phyloP scores from a whole-genome alignment of 176 grass and related monocot genomes.

The Eragrostis nindensis region DNA sequence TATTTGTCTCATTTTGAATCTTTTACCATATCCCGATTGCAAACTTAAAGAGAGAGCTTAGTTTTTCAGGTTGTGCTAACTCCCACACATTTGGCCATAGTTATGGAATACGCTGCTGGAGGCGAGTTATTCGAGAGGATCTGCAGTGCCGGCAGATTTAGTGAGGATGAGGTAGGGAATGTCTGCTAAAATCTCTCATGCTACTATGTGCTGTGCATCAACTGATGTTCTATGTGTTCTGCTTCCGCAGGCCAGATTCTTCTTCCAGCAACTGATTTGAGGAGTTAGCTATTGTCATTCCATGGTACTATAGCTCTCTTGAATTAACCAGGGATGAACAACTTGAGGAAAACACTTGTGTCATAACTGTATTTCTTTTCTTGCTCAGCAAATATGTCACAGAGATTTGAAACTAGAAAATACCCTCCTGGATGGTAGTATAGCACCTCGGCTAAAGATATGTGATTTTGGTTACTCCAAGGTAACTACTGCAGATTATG shows the following conservation, averaged over 20 bases:
- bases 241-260: constrained; percentile 77
- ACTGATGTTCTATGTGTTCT: constrained; percentile 32
- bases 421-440: constrained; percentile 91
- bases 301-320: constrained; percentile 64
- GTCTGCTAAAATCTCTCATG: constrained; percentile 6
- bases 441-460: constrained; percentile 90
- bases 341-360: not conserved
- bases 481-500: constrained; percentile 41
- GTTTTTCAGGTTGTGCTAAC: constrained; percentile 93
- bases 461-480: constrained; percentile 99
- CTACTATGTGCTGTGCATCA: constrained; percentile 7
- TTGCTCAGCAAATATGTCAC: constrained; percentile 91
- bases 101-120: constrained; percentile 99
- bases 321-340: not conserved
- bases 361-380: constrained; percentile 29
- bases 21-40: constrained; percentile 10
- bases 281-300: constrained; percentile 99
- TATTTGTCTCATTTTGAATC: constrained; percentile 34
- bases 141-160: constrained; percentile 89
- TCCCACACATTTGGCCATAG: constrained; percentile 98
- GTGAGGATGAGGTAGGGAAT: constrained; percentile 85
- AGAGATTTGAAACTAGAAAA: constrained; percentile 98
- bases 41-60: constrained; percentile 46
- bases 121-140: constrained; percentile 96
- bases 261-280: constrained; percentile 98